Evolutionary conservation across 2,329 filamentous ascomycete genomes (phyloP), one percentile per base, ranked within the genome.

Genomic region (Penicillium sp.): DNA sequence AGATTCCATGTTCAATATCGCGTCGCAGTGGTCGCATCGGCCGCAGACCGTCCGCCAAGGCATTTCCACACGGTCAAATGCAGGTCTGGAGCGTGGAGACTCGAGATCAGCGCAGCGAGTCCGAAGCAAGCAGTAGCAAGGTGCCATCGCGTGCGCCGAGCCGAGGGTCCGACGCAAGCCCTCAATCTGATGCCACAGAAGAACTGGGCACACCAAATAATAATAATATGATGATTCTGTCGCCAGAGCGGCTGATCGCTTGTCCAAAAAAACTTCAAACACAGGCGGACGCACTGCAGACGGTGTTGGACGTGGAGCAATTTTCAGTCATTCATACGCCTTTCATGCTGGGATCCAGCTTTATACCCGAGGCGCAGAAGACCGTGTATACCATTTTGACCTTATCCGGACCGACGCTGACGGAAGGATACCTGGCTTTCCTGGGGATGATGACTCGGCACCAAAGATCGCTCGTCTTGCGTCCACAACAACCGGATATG

Each of bases 391-490:
- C 50, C 19, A 61, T 66, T 35, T 45, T 67, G n/a, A 35, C 54
- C 21, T 47, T 62, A n/a, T 67, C 55, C 1, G 65, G 42, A 7
- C 56, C 63, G 13, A 60, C 57, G 1, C 44, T 66, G 45, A 65
- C 59, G 1, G 65, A 67, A 26, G 65, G 65, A 9, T 67, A 67
- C 21, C 49, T 67, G 33, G 65, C 65, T 2, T 67, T 66, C 26
- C 46, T 67, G 26, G 57, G 58, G 3, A 39, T 67, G 43, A 67
- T 67, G 65, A 63, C 65, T 8, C 49, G 56, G n/a, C 64, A 67
- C 45, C 63, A 67, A 52, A 59, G 54, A 44, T 60, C 63, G 3
- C 63, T 62, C 6, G 57, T 67, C 19, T 35, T 67, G 48, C 62
- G 63, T 8, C 62, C 57, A 26, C 45, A 52, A 8, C 53, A 59